A percentile compares a stretch with the other conserved stretches of the same genome.
Evolutionary conservation across 352 stramenopile genomes (phyloP).

Genomic region (Phytopythium boreale): DNA sequence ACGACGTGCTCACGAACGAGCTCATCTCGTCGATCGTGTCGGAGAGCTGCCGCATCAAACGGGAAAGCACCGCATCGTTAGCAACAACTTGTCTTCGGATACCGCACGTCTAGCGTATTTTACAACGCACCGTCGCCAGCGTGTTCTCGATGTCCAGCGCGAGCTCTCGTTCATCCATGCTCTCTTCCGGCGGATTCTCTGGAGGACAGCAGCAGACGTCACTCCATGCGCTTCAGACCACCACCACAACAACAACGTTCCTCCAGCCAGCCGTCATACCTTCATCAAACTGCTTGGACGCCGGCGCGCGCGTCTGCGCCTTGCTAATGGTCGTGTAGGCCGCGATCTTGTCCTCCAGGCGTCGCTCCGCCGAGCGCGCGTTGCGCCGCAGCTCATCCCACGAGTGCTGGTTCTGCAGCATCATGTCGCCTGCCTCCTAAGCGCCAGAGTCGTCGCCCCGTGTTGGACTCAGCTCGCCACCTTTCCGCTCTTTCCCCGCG

Average conservation of each 20-base stretch:
- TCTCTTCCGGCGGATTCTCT: conserved; percentile 69
- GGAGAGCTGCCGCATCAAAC: conserved; percentile 43
- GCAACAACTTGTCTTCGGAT: not conserved
- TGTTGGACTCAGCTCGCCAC: not conserved
- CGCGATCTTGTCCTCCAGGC: conserved; percentile 81
- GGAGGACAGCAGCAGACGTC: not conserved
- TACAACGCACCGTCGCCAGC: conserved; percentile 41
- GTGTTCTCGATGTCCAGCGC: conserved; percentile 78
- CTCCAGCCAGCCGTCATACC: too few species aligned
- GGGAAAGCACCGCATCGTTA: not conserved
- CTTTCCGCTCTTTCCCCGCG: not conserved
- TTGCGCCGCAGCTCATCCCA: conserved; percentile 79
- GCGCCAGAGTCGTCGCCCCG: not conserved
- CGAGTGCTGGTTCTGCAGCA: conserved; percentile 57
- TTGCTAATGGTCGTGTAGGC: conserved; percentile 63
- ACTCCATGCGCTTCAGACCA: not conserved
- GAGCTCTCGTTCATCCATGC: conserved; percentile 58
- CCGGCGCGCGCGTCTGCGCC: conserved; percentile 26
- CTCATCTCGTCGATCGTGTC: conserved; percentile 88
- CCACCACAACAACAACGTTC: too few species aligned
- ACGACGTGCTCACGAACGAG: conserved; percentile 60
- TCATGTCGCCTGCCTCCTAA: conserved; percentile 22
- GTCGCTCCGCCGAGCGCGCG: conserved; percentile 66
- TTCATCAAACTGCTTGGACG: conserved; percentile 47
- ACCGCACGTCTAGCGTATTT: not conserved